phyloP scores from a whole-genome alignment of 2,329 filamentous ascomycete genomes.

The Cordyceps pruinosa region DNA sequence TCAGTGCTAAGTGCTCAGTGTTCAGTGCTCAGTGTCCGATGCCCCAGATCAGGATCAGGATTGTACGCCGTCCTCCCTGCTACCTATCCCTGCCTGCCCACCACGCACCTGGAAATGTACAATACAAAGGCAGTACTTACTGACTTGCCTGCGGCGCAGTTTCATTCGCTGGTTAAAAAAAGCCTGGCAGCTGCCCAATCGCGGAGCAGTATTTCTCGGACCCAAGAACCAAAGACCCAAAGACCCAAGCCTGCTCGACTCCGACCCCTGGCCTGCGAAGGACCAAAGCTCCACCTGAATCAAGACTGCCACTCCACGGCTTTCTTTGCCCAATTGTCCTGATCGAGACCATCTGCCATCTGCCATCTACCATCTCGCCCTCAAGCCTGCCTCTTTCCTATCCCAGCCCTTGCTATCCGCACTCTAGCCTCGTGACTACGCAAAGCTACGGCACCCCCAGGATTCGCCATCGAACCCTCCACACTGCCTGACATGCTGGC shows the following conservation, averaged over 20 bases:
- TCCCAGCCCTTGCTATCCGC: background rate
- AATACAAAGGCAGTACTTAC: background rate
- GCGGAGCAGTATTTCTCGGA: background rate
- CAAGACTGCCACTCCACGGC: background rate
- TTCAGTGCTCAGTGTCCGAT: no score
- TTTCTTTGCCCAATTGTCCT: background rate
- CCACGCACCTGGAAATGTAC: no score
- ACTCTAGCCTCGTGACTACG: background rate
- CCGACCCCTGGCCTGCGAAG: slow-evolving; percentile 11
- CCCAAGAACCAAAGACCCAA: no score
- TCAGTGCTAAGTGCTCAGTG: no score
- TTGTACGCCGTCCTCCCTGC: no score
- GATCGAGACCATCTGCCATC: slow-evolving; percentile 3
- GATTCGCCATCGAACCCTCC: background rate
- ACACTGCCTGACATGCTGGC: slow-evolving; percentile 3
- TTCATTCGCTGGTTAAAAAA: background rate
- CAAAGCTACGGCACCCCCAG: background rate
- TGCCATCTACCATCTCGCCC: no score
- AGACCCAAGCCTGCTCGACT: background rate
- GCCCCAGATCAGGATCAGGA: no score
- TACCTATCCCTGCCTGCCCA: no score
- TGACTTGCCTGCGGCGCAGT: background rate
- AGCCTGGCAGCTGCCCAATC: background rate
- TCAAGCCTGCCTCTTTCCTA: background rate
- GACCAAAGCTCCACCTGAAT: slow-evolving; percentile 8